Conservation (phyloP, 2,329 filamentous ascomycete genomes). For the Passalora sequoiae region DNA sequence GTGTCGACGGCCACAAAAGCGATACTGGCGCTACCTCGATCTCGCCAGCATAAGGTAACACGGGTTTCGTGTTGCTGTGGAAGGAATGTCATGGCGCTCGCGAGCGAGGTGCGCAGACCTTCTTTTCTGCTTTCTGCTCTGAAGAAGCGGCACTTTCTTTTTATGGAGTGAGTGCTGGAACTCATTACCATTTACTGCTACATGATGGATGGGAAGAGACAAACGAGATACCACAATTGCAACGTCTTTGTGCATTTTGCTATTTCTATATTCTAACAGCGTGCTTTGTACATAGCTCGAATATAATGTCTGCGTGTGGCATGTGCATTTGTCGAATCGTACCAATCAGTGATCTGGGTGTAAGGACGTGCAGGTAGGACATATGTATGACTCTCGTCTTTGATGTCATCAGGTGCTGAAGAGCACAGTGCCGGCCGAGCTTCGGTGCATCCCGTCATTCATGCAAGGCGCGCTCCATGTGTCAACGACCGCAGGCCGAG, state of each 20-base stretch:
- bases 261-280: not conserved
- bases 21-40: not conserved
- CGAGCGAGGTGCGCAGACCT: too few relatives aligned
- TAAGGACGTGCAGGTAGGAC: too few relatives aligned
- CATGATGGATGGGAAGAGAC: not conserved
- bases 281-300: not conserved
- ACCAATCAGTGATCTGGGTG: too few relatives aligned
- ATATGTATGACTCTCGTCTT: too few relatives aligned
- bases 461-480: too few relatives aligned
- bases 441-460: too few relatives aligned
- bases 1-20: slow-evolving; percentile 1
- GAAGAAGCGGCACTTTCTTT: not conserved
- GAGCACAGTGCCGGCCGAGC: too few relatives aligned
- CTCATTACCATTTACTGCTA: not conserved
- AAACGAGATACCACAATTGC: slow-evolving; percentile 5
- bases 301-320: slow-evolving; percentile 3
- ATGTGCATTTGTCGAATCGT: too few relatives aligned
- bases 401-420: too few relatives aligned
- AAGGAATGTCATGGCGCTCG: too few relatives aligned
- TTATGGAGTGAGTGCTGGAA: not conserved
- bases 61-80: not conserved
- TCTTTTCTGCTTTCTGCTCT: too few relatives aligned
- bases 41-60: not conserved
- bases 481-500: too few relatives aligned
- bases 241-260: not conserved